These are phyloP conservation scores for Globisporangium perplexum DNA, from an alignment of 352 stramenopile species.

Conservation along the genomic window DNA sequence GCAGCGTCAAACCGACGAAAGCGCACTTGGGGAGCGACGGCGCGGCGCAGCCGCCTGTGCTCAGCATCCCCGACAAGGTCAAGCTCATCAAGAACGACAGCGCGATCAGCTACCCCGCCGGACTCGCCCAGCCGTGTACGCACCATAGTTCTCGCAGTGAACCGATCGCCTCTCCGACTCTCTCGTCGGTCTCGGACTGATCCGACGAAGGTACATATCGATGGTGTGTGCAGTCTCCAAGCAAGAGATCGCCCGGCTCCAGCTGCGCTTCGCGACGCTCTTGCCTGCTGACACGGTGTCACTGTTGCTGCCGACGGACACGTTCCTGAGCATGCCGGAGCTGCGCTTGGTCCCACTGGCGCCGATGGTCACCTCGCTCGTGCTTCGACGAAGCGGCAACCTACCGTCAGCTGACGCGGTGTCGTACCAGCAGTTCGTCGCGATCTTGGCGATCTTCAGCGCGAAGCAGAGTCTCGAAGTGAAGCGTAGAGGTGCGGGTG, in stretches of 20 bases:
- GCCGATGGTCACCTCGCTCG: constrained; percentile 9
- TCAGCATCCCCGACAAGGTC: constrained; percentile 16
- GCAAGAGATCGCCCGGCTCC: constrained; percentile 34
- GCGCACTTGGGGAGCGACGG: background rate
- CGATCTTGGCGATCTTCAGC: constrained; percentile 28
- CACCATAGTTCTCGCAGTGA: background rate
- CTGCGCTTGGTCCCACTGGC: constrained; percentile 20
- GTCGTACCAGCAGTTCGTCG: constrained; percentile 25
- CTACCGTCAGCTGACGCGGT: background rate
- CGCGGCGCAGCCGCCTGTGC: background rate
- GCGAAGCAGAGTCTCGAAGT: constrained; percentile 25
- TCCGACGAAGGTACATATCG: background rate
- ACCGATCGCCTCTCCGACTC: background rate
- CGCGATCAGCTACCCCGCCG: constrained; percentile 14
- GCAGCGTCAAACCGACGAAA: constrained; percentile 1
- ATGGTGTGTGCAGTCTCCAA: constrained; percentile 21
- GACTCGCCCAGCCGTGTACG: constrained; percentile 33
- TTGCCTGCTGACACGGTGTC: constrained; percentile 13
- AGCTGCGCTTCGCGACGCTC: constrained; percentile 32
- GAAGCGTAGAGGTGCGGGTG: constrained; percentile 25
- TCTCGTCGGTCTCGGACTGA: background rate
- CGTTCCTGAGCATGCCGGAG: constrained; percentile 31
- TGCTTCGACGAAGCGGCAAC: constrained; percentile 5
- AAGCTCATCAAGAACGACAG: constrained; percentile 12
- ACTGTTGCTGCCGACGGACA: constrained; percentile 5